Evolutionary conservation across 306 rosid genomes (phyloP), one percentile per base, ranked within the genome.

Genomic region (Sindora glabra): DNA sequence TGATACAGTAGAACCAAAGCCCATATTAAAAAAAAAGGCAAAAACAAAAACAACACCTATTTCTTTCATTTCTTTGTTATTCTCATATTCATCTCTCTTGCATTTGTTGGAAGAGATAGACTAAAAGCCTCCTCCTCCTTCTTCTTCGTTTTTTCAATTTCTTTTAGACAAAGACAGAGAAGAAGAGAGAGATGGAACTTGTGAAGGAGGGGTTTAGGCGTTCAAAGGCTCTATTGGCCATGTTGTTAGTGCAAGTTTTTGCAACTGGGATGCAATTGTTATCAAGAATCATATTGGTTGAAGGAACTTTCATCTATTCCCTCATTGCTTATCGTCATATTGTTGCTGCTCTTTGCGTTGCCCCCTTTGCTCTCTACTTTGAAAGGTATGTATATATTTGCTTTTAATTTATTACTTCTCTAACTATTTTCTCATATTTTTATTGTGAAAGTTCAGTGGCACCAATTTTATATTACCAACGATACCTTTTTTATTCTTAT

Each of bases 321-420:
- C 83, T 85, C 52, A 48, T 81, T 66, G 71, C 83, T 0, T 85
- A 89, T 55, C 77, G 91, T 6, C 85, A 83, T 8, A 3, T 65
- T 10, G 85, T 89, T 56, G 90, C 85, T 15, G 79, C 95, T 3
- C 1, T 89, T 2, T 79, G 78, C 56, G 89, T 89, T 57, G 83
- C 79, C 5, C 89, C 95, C 6, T 73, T 86, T 52, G 96, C 90
- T 10, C 62, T 85, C 30, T 79, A 57, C 36, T 71, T 81, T 27
- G 90, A 89, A 69, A 79, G 89, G 95, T 74, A 11, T 26, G 1
- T 5, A n/a, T n/a, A n/a, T n/a, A n/a, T n/a, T n/a, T n/a, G n/a
- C n/a, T 52, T 46, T 55, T 8, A 1, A 7, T 41, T 16, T n/a
- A 11, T 10, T 38, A 3, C 18, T 19, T 29, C 34, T n/a, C n/a